Conservation (phyloP, 2,329 filamentous ascomycete genomes). For the Talaromyces sp. region DNA sequence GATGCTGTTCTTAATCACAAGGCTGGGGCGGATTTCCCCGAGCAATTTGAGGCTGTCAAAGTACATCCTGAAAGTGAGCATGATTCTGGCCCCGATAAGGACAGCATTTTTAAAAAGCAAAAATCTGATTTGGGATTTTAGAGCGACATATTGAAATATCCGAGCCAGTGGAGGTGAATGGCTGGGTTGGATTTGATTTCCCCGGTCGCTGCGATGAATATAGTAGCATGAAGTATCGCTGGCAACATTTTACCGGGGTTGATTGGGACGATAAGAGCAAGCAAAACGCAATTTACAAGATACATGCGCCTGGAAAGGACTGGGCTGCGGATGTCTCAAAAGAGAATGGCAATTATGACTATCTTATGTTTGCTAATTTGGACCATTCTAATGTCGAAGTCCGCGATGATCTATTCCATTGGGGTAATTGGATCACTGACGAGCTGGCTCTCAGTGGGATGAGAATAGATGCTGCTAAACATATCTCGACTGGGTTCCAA, state of each 20-base stretch:
- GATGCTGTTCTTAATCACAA: constrained; percentile 75
- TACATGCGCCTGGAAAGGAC: constrained; percentile 63
- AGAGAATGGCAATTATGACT: constrained; percentile 68
- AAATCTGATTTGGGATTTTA: not conserved
- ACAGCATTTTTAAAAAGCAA: not conserved
- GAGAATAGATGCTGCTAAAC: constrained; percentile 72
- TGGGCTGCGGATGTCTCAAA: constrained; percentile 66
- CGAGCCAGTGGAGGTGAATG: constrained; percentile 64
- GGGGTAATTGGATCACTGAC: constrained; percentile 68
- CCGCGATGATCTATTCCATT: constrained; percentile 63
- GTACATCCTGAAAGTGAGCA: constrained; percentile 57
- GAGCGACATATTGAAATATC: constrained; percentile 56
- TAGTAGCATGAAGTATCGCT: constrained; percentile 65
- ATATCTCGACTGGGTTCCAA: constrained; percentile 70
- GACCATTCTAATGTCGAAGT: constrained; percentile 69
- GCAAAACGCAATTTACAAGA: constrained; percentile 66
- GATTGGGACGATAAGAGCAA: constrained; percentile 64
- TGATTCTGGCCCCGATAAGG: not conserved
- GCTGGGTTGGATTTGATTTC: constrained; percentile 70
- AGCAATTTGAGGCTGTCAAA: constrained; percentile 64
- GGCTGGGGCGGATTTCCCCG: constrained; percentile 67
- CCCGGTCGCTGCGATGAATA: constrained; percentile 62
- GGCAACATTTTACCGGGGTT: constrained; percentile 68
- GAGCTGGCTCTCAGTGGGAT: constrained; percentile 66
- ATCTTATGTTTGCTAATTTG: constrained; percentile 72